Evolutionary conservation across 805 yeast genomes (phyloP).

Genomic region (Candida parachauliodes): DNA sequence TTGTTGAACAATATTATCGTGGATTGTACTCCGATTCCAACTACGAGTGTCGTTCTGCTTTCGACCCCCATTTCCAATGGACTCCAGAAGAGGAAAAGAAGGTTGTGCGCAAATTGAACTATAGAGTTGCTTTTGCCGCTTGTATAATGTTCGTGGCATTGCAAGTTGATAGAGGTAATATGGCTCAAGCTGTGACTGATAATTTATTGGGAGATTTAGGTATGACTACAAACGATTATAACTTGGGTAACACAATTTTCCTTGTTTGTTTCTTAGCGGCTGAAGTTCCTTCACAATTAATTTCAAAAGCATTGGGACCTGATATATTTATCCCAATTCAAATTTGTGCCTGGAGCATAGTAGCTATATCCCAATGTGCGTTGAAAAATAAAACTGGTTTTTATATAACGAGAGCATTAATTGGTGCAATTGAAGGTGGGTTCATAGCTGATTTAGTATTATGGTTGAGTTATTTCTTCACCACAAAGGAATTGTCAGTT

Average conservation of each 20-base stretch:
- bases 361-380: slow-evolving; percentile 48
- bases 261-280: slow-evolving; percentile 50
- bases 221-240: slow-evolving; percentile 54
- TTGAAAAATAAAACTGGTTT: slow-evolving; percentile 36
- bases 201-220: slow-evolving; percentile 49
- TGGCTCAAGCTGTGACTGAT: slow-evolving; percentile 57
- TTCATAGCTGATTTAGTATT: slow-evolving; percentile 62
- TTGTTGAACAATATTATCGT: slow-evolving; percentile 11
- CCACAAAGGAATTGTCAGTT: slow-evolving; percentile 52
- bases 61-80: slow-evolving; percentile 62
- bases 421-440: slow-evolving; percentile 66
- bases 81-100: slow-evolving; percentile 44
- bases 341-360: slow-evolving; percentile 53
- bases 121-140: slow-evolving; percentile 54
- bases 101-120: slow-evolving; percentile 50
- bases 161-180: slow-evolving; percentile 57
- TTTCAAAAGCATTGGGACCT: slow-evolving; percentile 60
- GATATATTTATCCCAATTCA: slow-evolving; percentile 62
- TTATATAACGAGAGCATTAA: slow-evolving; percentile 45
- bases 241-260: slow-evolving; percentile 55
- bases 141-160: slow-evolving; percentile 57
- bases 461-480: slow-evolving; percentile 68
- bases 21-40: slow-evolving; percentile 25
- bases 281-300: slow-evolving; percentile 64
- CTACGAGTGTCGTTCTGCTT: slow-evolving; percentile 53